Evolutionary conservation across 768 basidiomycete genomes (phyloP).

Genomic region (Chiua virens): DNA sequence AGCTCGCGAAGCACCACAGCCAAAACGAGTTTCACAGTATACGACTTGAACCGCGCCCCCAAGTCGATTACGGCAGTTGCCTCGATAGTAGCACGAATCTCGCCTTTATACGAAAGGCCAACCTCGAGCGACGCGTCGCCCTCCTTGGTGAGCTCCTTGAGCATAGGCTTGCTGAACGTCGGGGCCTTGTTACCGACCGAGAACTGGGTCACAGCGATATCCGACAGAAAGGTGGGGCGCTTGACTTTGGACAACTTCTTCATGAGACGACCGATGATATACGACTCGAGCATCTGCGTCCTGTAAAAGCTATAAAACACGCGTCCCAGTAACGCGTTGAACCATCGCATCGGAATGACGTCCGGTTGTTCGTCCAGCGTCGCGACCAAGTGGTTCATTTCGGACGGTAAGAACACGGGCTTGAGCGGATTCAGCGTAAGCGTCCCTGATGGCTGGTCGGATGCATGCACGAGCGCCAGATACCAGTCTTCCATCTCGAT

Average conservation of each 20-base stretch:
- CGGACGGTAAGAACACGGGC: slow-evolving; percentile 65
- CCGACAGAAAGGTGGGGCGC: slow-evolving; percentile 80
- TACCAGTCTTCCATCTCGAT: slow-evolving; percentile 99
- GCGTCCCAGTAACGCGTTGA: slow-evolving; percentile 91
- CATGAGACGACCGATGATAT: slow-evolving; percentile 87
- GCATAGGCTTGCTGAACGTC: slow-evolving; percentile 93
- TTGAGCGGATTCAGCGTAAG: slow-evolving; percentile 60
- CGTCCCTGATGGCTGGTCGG: slow-evolving; percentile 59
- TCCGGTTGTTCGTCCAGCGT: slow-evolving; percentile 93
- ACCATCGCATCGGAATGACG: slow-evolving; percentile 95
- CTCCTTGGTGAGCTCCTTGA: slow-evolving; percentile 93
- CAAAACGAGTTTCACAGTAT: slow-evolving; percentile 85
- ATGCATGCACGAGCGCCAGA: slow-evolving; percentile 74
- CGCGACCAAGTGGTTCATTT: slow-evolving; percentile 82
- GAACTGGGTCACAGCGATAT: slow-evolving; percentile 85
- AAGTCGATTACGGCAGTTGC: slow-evolving; percentile 87
- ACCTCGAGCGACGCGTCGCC: slow-evolving; percentile 92
- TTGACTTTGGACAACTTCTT: slow-evolving; percentile 93
- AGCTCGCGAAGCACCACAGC: slow-evolving; percentile 86
- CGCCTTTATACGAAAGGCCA: slow-evolving; percentile 80
- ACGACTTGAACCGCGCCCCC: slow-evolving; percentile 82
- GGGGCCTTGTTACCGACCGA: slow-evolving; percentile 83
- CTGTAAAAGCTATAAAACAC: slow-evolving; percentile 91
- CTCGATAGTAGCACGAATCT: slow-evolving; percentile 85
- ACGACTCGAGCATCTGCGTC: slow-evolving; percentile 77